phyloP scores from a whole-genome alignment of 352 stramenopile genomes.

The Phytophthora sojae region DNA sequence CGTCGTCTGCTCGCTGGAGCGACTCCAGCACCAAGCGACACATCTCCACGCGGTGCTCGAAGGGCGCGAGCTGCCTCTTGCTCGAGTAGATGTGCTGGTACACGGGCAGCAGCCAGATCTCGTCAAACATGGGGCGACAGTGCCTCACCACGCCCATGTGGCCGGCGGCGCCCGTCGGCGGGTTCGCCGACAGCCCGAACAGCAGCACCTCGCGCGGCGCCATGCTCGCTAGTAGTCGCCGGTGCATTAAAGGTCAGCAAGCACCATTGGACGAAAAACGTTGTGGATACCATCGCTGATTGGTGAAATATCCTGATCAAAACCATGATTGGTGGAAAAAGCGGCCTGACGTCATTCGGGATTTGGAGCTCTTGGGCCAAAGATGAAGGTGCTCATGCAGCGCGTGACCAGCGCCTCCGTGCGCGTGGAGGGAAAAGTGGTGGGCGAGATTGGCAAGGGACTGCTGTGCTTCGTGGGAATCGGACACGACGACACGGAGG shows the following conservation, averaged over 20 bases:
- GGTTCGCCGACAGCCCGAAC: slow-evolving; percentile 89
- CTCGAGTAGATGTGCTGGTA: slow-evolving; percentile 90
- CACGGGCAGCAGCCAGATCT: slow-evolving; percentile 91
- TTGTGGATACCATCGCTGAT: neutral
- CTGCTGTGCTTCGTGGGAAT: slow-evolving; percentile 86
- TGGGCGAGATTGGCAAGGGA: slow-evolving; percentile 79
- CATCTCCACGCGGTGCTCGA: slow-evolving; percentile 80
- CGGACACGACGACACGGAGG: slow-evolving; percentile 75
- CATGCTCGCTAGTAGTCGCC: slow-evolving; percentile 10
- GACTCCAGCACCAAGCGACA: slow-evolving; percentile 62
- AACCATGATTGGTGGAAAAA: slow-evolving; percentile 31
- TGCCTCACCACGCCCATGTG: slow-evolving; percentile 86
- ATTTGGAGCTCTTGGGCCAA: neutral
- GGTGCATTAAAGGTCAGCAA: slow-evolving; percentile 4
- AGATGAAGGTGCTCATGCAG: slow-evolving; percentile 85
- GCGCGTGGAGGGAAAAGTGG: slow-evolving; percentile 76
- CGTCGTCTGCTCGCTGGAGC: slow-evolving; percentile 23
- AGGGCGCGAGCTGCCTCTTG: slow-evolving; percentile 80
- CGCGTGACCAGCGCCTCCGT: slow-evolving; percentile 83
- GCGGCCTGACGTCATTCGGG: neutral
- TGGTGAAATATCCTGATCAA: neutral
- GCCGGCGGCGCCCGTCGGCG: slow-evolving; percentile 66
- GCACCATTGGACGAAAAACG: slow-evolving; percentile 30
- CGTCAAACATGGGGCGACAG: slow-evolving; percentile 71
- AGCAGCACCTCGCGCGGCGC: slow-evolving; percentile 65